Conservation (phyloP, 2,329 filamentous ascomycete species). For the Beauveria rudraprayagi region DNA sequence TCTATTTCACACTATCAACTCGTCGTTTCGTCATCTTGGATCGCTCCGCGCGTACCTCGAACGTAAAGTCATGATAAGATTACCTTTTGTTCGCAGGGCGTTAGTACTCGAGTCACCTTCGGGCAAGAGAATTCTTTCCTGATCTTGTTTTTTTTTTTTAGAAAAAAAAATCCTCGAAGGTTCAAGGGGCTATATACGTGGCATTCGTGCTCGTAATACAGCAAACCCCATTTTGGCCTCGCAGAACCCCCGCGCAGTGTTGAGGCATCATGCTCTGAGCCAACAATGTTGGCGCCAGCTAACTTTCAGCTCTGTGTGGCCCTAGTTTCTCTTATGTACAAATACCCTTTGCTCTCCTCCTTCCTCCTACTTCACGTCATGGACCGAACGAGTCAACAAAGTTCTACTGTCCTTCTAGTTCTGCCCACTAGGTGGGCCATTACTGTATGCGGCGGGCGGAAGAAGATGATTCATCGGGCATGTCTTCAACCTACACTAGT, state of each 20-base stretch:
- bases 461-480: slow-evolving; percentile 6
- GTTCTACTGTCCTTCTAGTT: not conserved
- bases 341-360: not conserved
- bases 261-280: not conserved
- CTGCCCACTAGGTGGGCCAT: not conserved
- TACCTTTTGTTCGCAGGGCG: not conserved
- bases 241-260: not conserved
- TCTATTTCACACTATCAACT: not conserved
- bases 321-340: too few relatives aligned
- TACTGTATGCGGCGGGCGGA: not conserved
- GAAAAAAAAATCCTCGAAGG: too few relatives aligned
- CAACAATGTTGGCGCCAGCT: not conserved
- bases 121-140: not conserved
- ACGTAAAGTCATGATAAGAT: not conserved
- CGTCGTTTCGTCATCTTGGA: not conserved
- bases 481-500: not conserved
- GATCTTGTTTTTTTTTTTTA: not conserved
- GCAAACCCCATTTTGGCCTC: not conserved
- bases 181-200: not conserved
- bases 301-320: too few relatives aligned
- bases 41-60: not conserved
- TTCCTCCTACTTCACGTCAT: slow-evolving; percentile 1
- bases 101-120: not conserved
- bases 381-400: not conserved
- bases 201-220: not conserved